These are phyloP conservation scores for Leucogyrophana mollusca DNA, from an alignment of 768 basidiomycete genomes.

Conservation along the genomic window DNA sequence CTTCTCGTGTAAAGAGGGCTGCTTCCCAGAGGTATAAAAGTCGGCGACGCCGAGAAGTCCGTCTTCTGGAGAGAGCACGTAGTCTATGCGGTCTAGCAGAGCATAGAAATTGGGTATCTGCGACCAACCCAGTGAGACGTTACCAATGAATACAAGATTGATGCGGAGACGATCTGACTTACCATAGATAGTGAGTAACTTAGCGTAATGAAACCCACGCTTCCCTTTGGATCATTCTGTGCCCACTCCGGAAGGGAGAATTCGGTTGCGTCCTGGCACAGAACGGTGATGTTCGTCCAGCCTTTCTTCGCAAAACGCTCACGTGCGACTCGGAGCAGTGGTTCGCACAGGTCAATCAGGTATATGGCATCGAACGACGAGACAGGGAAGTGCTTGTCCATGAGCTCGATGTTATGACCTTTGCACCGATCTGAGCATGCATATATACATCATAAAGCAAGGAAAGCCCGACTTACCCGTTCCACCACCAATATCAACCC, in stretches of 20 bases:
- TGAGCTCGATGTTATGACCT: conserved; percentile 72
- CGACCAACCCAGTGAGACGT: conserved; percentile 1
- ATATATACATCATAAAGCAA: background rate
- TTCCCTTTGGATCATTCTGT: conserved; percentile 49
- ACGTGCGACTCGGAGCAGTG: conserved; percentile 69
- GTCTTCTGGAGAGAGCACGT: conserved; percentile 55
- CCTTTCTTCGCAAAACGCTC: conserved; percentile 62
- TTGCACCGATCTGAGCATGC: conserved; percentile 5
- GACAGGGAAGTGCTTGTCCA: conserved; percentile 61
- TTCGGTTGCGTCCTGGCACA: conserved; percentile 70
- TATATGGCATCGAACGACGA: conserved; percentile 65
- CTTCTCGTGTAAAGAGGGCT: conserved; percentile 53
- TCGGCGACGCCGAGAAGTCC: conserved; percentile 70
- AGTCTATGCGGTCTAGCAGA: conserved; percentile 65
- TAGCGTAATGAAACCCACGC: conserved; percentile 52
- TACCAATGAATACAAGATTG: background rate
- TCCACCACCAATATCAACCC: conserved; percentile 80
- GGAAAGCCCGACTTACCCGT: conserved; percentile 42
- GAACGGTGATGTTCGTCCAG: conserved; percentile 70
- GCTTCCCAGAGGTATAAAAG: conserved; percentile 65
- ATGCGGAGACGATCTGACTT: conserved; percentile 12
- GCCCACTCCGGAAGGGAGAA: conserved; percentile 65
- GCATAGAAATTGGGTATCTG: conserved; percentile 65
- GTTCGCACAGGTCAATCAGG: conserved; percentile 71
- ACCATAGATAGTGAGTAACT: conserved; percentile 62